phyloP scores from a whole-genome alignment of 768 basidiomycete genomes.

The Ramaria sp. region DNA sequence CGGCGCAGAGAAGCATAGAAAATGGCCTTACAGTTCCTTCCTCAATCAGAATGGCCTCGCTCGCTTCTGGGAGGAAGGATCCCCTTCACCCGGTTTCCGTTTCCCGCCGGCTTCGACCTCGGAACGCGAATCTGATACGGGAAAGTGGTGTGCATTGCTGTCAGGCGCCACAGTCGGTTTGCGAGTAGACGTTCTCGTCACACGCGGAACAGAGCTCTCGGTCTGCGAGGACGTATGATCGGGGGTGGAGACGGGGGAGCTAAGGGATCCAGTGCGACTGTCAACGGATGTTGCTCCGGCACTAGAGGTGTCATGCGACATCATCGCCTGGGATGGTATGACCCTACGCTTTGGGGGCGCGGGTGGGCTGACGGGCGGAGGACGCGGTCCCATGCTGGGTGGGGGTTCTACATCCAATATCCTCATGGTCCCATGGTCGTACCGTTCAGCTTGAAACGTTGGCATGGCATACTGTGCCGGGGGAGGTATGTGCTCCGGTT shows the following conservation, averaged over 20 bases:
- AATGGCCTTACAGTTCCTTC: neutral
- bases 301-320: neutral
- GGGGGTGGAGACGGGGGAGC: neutral
- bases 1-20: too few species aligned
- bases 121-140: constrained; percentile 10
- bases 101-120: constrained; percentile 7
- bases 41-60: neutral
- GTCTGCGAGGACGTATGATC: neutral
- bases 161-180: neutral
- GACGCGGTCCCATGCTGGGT: neutral
- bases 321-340: neutral
- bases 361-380: constrained; percentile 2
- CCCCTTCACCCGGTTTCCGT: constrained; percentile 2
- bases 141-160: constrained; percentile 4
- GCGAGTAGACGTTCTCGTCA: neutral
- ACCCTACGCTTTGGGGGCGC: neutral
- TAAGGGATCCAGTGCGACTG: neutral
- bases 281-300: neutral
- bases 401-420: neutral
- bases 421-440: constrained; percentile 1
- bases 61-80: constrained; percentile 1
- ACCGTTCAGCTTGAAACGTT: constrained; percentile 26
- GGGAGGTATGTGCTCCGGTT: constrained; percentile 15
- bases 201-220: neutral
- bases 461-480: constrained; percentile 26